Evolutionary conservation across 495 filamentous ascomycete genomes (phyloP), one percentile per base, ranked within the genome.

Genomic region (Hypoxylon cercidicola): DNA sequence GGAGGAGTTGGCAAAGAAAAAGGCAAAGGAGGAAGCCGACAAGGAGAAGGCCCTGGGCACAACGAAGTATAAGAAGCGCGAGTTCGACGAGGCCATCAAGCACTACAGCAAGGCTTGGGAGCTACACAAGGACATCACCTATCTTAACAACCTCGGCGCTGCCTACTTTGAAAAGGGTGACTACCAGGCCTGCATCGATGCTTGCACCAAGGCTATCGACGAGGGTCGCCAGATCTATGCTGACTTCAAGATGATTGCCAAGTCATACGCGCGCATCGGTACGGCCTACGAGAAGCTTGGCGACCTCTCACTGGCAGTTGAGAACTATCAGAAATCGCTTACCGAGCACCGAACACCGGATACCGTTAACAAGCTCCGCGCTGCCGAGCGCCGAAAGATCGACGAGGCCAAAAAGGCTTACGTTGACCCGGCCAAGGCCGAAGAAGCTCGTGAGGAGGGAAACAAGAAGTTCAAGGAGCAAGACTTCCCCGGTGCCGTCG

Each of bases 51-150:
- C 88, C 55, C 82, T 97, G 47, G 95, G 95, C 55, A 99, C 93
- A 21, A 91, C 96, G 65, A 88, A 88, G 72, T 99, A 99, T 83
- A 99, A 98, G 88, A 97, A 97, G 86, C 87, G 93, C 68, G 87
- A 97, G 70, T 95, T 98, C 58, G 96, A 97, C 68, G 86, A 88
- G 69, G 95, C 95, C 41, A 96, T 98, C 70, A 87, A 91, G 75
- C 93, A 99, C 81, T 99, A 99, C 80, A 84, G 79, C 70, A 97
- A 96, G 74, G 95, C 95, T 1, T 99, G 96, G 96, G 90, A 93
- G 47, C 64, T 94, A 45, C 81, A 93, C 86, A 93, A 97, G 82
- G 95, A 99, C 65, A 93, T 98, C 71, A 95, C 93, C 12, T 99
- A 98, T 76, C 82, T 98, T 62, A 98, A 96, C 81, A 99, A 99